These are phyloP conservation scores for Lithohypha guttulata DNA, from an alignment of 2,329 filamentous ascomycete genomes.

Conservation along the genomic window DNA sequence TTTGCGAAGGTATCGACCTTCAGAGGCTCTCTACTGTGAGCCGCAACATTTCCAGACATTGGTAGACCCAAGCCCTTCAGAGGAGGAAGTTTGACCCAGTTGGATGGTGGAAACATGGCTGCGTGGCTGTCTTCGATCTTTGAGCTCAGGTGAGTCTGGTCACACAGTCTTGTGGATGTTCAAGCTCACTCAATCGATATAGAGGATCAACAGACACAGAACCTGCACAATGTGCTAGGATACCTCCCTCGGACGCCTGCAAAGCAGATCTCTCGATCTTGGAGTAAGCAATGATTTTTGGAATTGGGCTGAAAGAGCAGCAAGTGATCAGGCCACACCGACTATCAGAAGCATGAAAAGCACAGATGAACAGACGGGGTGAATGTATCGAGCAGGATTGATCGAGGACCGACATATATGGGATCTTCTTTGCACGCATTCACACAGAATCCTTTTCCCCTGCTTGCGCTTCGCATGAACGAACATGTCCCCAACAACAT, in stretches of 20 bases:
- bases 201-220: not conserved
- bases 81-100: too few species aligned
- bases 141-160: not conserved
- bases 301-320: slow-evolving; percentile 1
- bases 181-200: not conserved
- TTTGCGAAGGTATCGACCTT: slow-evolving; percentile 1
- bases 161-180: not conserved
- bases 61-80: too few species aligned
- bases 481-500: slow-evolving; percentile 5
- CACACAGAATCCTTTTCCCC: slow-evolving; percentile 1
- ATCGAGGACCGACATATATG: slow-evolving; percentile 7
- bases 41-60: too few species aligned
- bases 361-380: slow-evolving; percentile 1
- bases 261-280: not conserved
- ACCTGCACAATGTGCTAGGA: not conserved
- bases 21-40: too few species aligned
- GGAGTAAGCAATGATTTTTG: not conserved
- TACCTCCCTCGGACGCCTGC: not conserved
- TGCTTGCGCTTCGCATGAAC: not conserved
- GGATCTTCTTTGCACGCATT: too few species aligned
- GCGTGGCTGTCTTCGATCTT: too few species aligned
- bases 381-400: slow-evolving; percentile 4
- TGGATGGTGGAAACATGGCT: too few species aligned
- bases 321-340: not conserved
- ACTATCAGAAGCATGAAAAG: not conserved